phyloP scores from a whole-genome alignment of 352 stramenopile genomes.

The Elongisporangium anandrum region DNA sequence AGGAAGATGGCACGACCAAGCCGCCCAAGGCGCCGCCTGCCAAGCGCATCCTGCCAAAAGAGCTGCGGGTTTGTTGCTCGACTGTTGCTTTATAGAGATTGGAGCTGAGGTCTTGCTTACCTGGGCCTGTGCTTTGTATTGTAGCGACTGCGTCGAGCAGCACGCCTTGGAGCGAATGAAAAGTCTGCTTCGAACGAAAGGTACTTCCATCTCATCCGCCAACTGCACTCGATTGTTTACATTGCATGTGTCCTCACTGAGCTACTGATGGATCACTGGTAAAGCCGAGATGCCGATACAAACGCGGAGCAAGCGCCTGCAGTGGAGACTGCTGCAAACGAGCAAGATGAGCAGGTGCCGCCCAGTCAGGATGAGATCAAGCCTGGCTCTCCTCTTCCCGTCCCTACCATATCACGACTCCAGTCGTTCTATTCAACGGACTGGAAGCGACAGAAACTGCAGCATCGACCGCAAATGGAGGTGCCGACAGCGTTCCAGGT shows the following conservation, averaged over 20 bases:
- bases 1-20: background rate
- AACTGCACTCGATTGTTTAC: conserved; percentile 15
- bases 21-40: background rate
- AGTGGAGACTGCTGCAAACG: background rate
- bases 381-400: background rate
- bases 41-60: conserved; percentile 66
- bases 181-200: conserved; percentile 2
- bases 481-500: conserved; percentile 15
- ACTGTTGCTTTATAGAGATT: conserved; percentile 4
- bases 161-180: conserved; percentile 38
- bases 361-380: background rate
- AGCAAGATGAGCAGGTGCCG: background rate
- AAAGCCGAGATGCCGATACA: background rate
- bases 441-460: conserved; percentile 1
- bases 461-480: conserved; percentile 8
- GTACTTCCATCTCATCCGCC: conserved; percentile 14
- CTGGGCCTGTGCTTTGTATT: conserved; percentile 4
- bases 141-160: conserved; percentile 57
- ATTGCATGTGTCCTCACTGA: background rate
- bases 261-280: background rate
- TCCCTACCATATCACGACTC: background rate
- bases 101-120: no score
- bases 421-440: background rate
- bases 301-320: background rate
- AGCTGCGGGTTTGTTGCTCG: conserved; percentile 45